These are phyloP conservation scores for Talaromyces trachyspermus DNA, from an alignment of 495 filamentous ascomycete genomes.

Conservation along the genomic window DNA sequence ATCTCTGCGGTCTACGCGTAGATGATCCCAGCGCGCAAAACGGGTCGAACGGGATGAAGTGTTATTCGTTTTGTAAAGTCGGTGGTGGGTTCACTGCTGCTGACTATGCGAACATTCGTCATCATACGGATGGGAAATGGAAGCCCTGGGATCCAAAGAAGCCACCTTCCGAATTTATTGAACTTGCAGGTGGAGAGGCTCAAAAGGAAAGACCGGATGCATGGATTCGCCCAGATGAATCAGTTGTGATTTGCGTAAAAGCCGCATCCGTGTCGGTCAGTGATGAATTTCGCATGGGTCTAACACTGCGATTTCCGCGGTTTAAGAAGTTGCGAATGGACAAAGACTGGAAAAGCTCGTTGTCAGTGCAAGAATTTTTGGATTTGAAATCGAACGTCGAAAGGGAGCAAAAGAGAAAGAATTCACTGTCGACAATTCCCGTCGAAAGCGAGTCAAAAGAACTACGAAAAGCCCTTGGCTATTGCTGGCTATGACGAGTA, in stretches of 20 bases:
- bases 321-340: constrained; percentile 79
- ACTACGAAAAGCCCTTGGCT: constrained; percentile 57
- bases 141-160: constrained; percentile 70
- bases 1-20: constrained; percentile 77
- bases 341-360: constrained; percentile 72
- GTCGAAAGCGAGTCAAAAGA: constrained; percentile 54
- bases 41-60: constrained; percentile 59
- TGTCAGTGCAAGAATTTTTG: constrained; percentile 70
- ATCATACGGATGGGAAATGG: constrained; percentile 90
- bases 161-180: constrained; percentile 73
- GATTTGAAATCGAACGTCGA: constrained; percentile 66
- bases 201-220: constrained; percentile 80
- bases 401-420: constrained; percentile 63
- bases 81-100: constrained; percentile 83
- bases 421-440: constrained; percentile 73
- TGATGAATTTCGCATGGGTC: constrained; percentile 67
- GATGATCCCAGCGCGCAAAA: constrained; percentile 52
- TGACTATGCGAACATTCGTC: constrained; percentile 75
- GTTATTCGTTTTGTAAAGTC: constrained; percentile 90
- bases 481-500: constrained; percentile 63
- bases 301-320: constrained; percentile 85
- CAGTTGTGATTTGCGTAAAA: constrained; percentile 81
- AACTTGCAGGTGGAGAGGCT: constrained; percentile 67
- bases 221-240: constrained; percentile 89
- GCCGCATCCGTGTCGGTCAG: constrained; percentile 71